Conservation (phyloP, 768 basidiomycete species). For the Boletus rubroflammeus region DNA sequence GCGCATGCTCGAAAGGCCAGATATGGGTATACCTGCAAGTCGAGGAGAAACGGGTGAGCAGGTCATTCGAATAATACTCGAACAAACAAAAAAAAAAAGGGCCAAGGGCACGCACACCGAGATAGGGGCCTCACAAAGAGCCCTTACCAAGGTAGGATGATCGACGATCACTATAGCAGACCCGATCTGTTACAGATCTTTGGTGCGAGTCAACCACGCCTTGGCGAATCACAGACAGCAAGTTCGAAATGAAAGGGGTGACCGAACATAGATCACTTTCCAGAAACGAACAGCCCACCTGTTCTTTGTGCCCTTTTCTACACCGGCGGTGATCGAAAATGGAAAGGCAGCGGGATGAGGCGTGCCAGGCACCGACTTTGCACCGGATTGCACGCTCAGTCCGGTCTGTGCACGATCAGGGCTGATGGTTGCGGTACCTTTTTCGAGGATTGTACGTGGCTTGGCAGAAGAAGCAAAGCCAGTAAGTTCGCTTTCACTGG, state of each 20-base stretch:
- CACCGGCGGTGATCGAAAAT: constrained; percentile 91
- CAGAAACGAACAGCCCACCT: constrained; percentile 47
- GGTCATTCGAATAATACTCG: background rate
- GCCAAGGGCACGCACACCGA: background rate
- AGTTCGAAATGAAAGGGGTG: background rate
- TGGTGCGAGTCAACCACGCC: too few species aligned
- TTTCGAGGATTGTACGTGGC: constrained; percentile 6
- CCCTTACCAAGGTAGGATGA: constrained; percentile 1
- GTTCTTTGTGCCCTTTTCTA: constrained; percentile 94
- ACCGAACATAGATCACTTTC: background rate
- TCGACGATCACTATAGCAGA: background rate
- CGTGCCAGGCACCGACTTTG: constrained; percentile 19
- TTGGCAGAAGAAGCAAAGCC: background rate
- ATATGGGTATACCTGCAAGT: constrained; percentile 82
- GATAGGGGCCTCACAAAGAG: background rate
- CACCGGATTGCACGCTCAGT: constrained; percentile 2
- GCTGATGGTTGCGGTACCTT: background rate
- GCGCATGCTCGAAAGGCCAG: constrained; percentile 95
- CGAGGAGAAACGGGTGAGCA: constrained; percentile 4
- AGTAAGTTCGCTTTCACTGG: constrained; percentile 47
- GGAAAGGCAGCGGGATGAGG: constrained; percentile 47
- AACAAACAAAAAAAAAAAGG: background rate
- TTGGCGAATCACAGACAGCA: background rate
- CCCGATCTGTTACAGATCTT: background rate
- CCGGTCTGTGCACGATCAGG: background rate